phyloP scores from a whole-genome alignment of 176 grass and related monocot genomes.

The Carex cristatella region DNA sequence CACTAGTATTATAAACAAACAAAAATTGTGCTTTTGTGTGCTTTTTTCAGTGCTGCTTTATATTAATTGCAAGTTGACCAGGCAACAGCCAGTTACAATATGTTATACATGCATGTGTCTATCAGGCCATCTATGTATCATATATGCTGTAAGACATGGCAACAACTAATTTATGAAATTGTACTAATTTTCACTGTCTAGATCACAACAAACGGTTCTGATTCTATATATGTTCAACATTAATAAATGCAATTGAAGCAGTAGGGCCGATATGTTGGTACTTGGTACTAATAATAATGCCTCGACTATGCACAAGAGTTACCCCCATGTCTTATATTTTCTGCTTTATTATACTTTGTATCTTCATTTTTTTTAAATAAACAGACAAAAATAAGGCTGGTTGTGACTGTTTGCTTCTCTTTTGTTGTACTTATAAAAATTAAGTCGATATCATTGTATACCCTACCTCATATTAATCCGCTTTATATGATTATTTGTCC shows the following conservation, averaged over 20 bases:
- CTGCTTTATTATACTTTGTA: background rate
- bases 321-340: background rate
- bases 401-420: background rate
- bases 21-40: background rate
- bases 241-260: too few species aligned
- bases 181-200: too few species aligned
- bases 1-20: background rate
- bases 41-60: background rate
- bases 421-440: background rate
- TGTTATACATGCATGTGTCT: background rate
- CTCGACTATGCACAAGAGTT: too few species aligned
- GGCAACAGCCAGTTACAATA: background rate
- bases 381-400: background rate
- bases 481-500: background rate
- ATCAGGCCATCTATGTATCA: background rate
- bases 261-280: too few species aligned
- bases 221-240: too few species aligned
- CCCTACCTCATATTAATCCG: background rate
- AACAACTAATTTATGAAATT: too few species aligned
- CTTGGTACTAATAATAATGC: too few species aligned
- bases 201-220: too few species aligned
- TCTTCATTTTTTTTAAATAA: too few species aligned
- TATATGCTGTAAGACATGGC: too few species aligned
- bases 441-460: background rate
- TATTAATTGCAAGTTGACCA: background rate